Evolutionary conservation across 2,329 filamentous ascomycete genomes (phyloP), one percentile per base, ranked within the genome.

Genomic region (Exophiala dermatitidis): DNA sequence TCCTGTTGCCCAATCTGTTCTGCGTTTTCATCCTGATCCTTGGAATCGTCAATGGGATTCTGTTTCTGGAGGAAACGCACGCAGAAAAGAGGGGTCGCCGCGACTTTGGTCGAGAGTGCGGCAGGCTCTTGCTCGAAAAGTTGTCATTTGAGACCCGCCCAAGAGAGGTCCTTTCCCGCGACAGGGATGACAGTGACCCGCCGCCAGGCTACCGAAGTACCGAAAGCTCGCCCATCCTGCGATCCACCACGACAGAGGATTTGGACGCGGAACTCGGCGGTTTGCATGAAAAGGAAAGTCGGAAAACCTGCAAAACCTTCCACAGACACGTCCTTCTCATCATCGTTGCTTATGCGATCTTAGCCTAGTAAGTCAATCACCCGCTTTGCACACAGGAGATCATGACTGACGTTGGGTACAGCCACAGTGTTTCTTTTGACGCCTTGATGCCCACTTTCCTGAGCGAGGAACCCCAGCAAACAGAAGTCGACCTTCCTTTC

Each of bases 401-500:
- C 56, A 61, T 31, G 34, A 40, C 65, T 70, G 58, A 67, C 65
- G 45, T 42, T 32, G 19, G 30, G 32, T 57, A 38, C 65, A 95
- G 90, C 73, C 91, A 97, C 72, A 96, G 91, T 8, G 96, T 98
- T 71, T 94, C 90, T 0, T 93, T 95, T 63, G 93, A 98, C 70
- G 88, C 95, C 66, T 79, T 97, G 46, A 84, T 97, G 63, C 91
- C 93, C 0, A 87, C 96, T 1, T 89, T 98, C 62, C 81, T 98
- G 66, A 91, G 87, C 69, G 88, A 88, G 42, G 56, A 56, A 12
- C 47, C 49, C 5, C 54, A 55, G 47, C 43, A 59, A 34, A 58
- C 75, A 10, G 63, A 71, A n/a, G 71, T 75, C 64, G 59, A 77
- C 8, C 78, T 95, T 1, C 91, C 91, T 0, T 93, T 98, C 75